Percentiles rank a stretch among this genome's conserved stretches.
Evolutionary conservation across 129 eudicot species (phyloP).

Genomic region (Apium graveolens): DNA sequence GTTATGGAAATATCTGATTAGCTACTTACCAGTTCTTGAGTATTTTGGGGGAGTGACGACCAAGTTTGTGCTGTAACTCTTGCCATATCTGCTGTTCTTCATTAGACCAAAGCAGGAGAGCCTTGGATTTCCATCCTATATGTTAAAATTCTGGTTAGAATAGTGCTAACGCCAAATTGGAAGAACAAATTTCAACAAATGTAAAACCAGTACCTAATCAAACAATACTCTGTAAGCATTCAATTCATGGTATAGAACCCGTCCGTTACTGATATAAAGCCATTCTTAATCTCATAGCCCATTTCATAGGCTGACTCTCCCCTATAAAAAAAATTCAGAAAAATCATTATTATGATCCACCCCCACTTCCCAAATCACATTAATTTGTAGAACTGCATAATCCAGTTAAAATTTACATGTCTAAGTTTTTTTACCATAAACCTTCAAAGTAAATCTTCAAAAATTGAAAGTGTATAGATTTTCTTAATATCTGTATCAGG

Average conservation of each 20-base stretch:
- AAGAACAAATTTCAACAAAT: not conserved
- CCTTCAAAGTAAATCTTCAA: too few species aligned
- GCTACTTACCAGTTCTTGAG: conserved; percentile 59
- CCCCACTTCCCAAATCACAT: too few species aligned
- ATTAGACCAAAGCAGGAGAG: conserved; percentile 86
- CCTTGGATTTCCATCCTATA: conserved; percentile 73
- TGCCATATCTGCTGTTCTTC: conserved; percentile 91
- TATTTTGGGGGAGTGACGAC: conserved; percentile 93
- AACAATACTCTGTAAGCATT: conserved; percentile 89
- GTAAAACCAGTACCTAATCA: conserved; percentile 48
- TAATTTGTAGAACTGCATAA: too few species aligned
- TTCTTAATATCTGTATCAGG: too few species aligned
- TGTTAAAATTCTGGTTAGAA: conserved; percentile 6
- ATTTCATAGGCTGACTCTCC: conserved; percentile 78
- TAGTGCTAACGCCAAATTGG: not conserved
- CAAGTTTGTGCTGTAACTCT: conserved; percentile 82
- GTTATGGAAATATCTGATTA: not conserved
- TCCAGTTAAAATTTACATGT: too few species aligned
- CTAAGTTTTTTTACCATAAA: too few species aligned
- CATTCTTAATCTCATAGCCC: conserved; percentile 87
- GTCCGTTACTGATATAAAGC: conserved; percentile 64
- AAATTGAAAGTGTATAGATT: too few species aligned
- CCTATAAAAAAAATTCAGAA: conserved; percentile 33
- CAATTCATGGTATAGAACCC: conserved; percentile 73
- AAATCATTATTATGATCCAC: too few species aligned